A percentile compares a stretch with the other conserved stretches of the same genome.
Evolutionary conservation across 371 early-diverging fungal species (phyloP).

Genomic region (Capniomyces stellatus): DNA sequence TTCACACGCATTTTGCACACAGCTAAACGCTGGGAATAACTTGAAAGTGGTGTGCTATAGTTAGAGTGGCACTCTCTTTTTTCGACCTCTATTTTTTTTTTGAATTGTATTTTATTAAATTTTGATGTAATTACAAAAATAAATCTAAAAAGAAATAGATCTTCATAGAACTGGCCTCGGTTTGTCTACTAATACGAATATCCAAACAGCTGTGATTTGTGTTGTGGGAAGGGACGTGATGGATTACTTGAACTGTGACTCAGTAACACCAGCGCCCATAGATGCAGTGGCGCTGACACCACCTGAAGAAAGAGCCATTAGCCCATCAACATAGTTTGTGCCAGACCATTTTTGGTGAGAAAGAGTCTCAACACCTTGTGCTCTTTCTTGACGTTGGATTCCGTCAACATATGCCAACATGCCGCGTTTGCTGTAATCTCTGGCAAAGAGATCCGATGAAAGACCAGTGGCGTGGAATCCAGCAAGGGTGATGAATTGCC

Average conservation of each 20-base stretch:
- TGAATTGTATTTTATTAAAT: too few species aligned
- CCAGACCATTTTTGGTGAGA: slow-evolving; percentile 98
- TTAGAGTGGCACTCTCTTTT: too few species aligned
- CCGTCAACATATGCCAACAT: slow-evolving; percentile 91
- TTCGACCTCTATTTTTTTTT: too few species aligned
- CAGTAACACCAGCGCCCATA: slow-evolving; percentile 87
- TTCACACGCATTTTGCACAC: too few species aligned
- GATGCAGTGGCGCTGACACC: slow-evolving; percentile 93
- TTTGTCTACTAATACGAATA: too few species aligned
- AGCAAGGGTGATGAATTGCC: slow-evolving; percentile 97
- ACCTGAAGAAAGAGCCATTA: slow-evolving; percentile 82
- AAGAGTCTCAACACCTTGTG: slow-evolving; percentile 78
- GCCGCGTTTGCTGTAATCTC: slow-evolving; percentile 69
- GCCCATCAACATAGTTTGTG: slow-evolving; percentile 80
- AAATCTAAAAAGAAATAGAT: too few species aligned
- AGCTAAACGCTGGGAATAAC: too few species aligned
- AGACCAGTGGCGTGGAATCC: slow-evolving; percentile 85
- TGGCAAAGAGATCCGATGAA: slow-evolving; percentile 67
- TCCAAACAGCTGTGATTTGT: too few species aligned
- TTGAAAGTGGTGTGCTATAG: too few species aligned
- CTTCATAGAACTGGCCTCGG: too few species aligned
- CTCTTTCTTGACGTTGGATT: slow-evolving; percentile 88
- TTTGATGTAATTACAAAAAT: too few species aligned
- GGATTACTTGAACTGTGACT: slow-evolving; percentile 47
- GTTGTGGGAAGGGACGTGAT: too few species aligned